Percentiles rank a stretch among this genome's conserved stretches.
Conservation (phyloP, 2,329 filamentous ascomycete species). For the Lecanosticta acicola region DNA sequence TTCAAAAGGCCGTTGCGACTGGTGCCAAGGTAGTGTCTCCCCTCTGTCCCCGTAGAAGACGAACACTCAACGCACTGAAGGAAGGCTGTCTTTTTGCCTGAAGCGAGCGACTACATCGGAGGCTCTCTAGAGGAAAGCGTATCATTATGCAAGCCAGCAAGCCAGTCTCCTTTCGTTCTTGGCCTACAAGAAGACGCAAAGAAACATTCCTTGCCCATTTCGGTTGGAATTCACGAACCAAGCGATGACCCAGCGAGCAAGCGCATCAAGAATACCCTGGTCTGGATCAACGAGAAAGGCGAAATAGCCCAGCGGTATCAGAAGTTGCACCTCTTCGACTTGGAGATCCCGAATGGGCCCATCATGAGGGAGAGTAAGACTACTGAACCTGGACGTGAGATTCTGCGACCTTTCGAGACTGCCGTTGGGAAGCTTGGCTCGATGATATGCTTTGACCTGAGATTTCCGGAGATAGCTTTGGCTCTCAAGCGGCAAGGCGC, state of each 20-base stretch:
- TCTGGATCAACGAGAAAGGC: slow-evolving; percentile 61
- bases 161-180: slow-evolving; percentile 65
- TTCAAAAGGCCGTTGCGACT: slow-evolving; percentile 65
- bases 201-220: slow-evolving; percentile 61
- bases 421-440: slow-evolving; percentile 69
- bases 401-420: slow-evolving; percentile 67
- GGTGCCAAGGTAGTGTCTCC: slow-evolving; percentile 64
- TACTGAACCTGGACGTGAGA: slow-evolving; percentile 60
- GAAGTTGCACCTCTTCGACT: slow-evolving; percentile 81
- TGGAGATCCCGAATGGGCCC: slow-evolving; percentile 50
- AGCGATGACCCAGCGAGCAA: slow-evolving; percentile 43
- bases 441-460: slow-evolving; percentile 85
- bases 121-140: slow-evolving; percentile 62
- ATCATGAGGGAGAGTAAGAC: slow-evolving; percentile 58
- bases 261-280: slow-evolving; percentile 57
- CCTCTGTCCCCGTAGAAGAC: neutral
- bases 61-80: slow-evolving; percentile 7
- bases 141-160: slow-evolving; percentile 62
- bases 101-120: slow-evolving; percentile 85
- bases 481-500: slow-evolving; percentile 61
- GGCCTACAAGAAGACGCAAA: slow-evolving; percentile 67
- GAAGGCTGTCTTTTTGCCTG: slow-evolving; percentile 80
- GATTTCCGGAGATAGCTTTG: slow-evolving; percentile 71
- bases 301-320: slow-evolving; percentile 64
- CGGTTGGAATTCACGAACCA: slow-evolving; percentile 82